Evolutionary conservation across 116 monocot genomes (phyloP), one percentile per base, ranked within the genome.

Genomic region (Papilionanthe hybrid): DNA sequence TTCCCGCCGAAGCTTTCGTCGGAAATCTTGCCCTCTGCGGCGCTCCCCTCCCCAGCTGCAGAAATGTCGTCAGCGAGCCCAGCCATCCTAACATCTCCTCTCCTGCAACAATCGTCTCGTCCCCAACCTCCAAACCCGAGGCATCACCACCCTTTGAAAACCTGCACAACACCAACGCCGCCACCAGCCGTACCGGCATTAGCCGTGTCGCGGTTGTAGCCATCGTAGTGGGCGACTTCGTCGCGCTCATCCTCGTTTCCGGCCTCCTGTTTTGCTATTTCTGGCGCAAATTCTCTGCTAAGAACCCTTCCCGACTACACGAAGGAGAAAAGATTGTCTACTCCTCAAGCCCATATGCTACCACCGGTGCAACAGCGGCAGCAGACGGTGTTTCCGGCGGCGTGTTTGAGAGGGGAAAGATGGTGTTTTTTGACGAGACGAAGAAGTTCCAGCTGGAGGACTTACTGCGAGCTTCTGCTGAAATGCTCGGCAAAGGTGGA

Each of bases 241-340:
- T 78, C 13, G 90, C 88, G 28, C 84, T 93, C 20, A 47, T 86
- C 28, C 27, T 92, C 23, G 86, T 93, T 42, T 85, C 85, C 32
- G 84, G 86, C 20, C 77, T 96, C 17, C 82, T 96, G 29, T 96
- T 96, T 76, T 92, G 89, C 81, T 96, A 88, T 87, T 96, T 93
- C 82, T 93, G 96, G 96, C 81, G 86, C 30, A 93, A 89, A 80
- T 89, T 87, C 78, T 77, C 87, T 23, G 81, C 77, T 44, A 83
- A 69, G 72, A 68, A 11, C n/a, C 78, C 85, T 5, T 83, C 84
- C 3, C 76, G 84, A 47, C 78, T 93, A 41, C 89, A 85, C n/a
- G 93, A 96, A 50, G 88, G 92, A 30, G 93, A 93, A 85, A 96
- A 96, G 86, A 89, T 96, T 44, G 93, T 96, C 20, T 96, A 89